A percentile compares a stretch with the other conserved stretches of the same genome.
Evolutionary conservation across 176 grass and related monocot species (phyloP).

Genomic region (Panicum miliaceum): DNA sequence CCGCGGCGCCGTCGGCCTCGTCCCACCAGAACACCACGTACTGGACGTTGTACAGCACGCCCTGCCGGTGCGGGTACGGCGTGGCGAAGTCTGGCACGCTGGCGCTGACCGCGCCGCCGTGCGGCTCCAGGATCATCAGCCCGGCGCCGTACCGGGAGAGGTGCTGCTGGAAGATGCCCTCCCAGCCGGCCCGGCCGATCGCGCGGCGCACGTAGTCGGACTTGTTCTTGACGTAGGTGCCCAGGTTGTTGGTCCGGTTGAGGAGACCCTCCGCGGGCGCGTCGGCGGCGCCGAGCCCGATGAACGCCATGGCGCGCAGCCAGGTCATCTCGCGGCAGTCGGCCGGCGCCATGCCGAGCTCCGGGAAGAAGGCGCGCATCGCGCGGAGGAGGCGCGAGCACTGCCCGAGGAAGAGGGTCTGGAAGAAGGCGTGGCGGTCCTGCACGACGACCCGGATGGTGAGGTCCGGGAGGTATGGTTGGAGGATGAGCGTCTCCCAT

Average conservation of each 20-base stretch:
- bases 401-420: slow-evolving; percentile 33
- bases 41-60: slow-evolving; percentile 48
- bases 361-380: slow-evolving; percentile 35
- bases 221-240: slow-evolving; percentile 21
- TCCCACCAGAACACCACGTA: slow-evolving; percentile 32
- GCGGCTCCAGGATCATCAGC: slow-evolving; percentile 34
- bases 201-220: slow-evolving; percentile 43
- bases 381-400: background rate
- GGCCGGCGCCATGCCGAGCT: slow-evolving; percentile 14
- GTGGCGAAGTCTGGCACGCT: background rate
- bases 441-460: background rate
- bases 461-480: background rate
- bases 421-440: background rate
- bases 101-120: slow-evolving; percentile 25
- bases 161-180: background rate
- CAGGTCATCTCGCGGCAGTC: slow-evolving; percentile 40
- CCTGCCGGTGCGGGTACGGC: slow-evolving; percentile 47
- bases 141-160: background rate
- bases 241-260: background rate
- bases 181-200: slow-evolving; percentile 10
- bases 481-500: slow-evolving; percentile 29
- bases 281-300: background rate
- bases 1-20: background rate
- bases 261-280: background rate
- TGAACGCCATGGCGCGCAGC: slow-evolving; percentile 5